Conservation (phyloP, 192 early-diverging fungal genomes). For the Chytriomyces hyalinus region DNA sequence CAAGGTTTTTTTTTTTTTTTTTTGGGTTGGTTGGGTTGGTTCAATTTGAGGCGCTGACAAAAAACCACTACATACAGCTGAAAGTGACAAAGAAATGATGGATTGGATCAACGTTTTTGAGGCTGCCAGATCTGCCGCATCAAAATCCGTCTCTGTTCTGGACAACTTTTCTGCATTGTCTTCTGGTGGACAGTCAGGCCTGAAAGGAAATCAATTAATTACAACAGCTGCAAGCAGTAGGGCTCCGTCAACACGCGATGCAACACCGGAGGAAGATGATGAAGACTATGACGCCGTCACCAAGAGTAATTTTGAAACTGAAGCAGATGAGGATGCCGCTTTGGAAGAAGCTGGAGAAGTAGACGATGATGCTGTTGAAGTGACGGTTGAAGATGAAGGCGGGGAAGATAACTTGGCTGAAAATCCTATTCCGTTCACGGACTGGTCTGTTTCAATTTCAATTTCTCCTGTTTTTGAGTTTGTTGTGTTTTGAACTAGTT, state of each 20-base stretch:
- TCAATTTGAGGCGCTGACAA: not conserved
- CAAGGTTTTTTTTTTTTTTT: constrained; percentile 59
- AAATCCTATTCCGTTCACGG: constrained; percentile 18
- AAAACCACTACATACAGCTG: constrained; percentile 58
- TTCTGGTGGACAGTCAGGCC: not conserved
- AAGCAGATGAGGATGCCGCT: not conserved
- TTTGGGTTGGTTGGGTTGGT: not conserved
- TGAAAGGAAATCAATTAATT: not conserved
- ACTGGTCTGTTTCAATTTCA: not conserved
- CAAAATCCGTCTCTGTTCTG: constrained; percentile 1
- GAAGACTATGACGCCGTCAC: constrained; percentile 25
- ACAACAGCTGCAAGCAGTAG: not conserved
- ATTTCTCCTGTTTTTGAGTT: not conserved
- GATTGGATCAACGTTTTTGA: constrained; percentile 72
- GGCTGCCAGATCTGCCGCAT: constrained; percentile 53
- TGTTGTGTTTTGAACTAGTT: constrained; percentile 10
- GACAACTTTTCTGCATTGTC: not conserved
- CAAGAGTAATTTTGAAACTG: not conserved
- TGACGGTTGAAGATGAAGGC: constrained; percentile 31
- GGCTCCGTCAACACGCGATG: constrained; percentile 4
- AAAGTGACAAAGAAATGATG: constrained; percentile 71
- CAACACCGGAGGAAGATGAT: constrained; percentile 37
- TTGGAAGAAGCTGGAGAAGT: constrained; percentile 22
- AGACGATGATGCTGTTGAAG: constrained; percentile 26
- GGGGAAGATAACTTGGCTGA: not conserved